These are phyloP conservation scores for Nannizziopsis arthrosporioides DNA, from an alignment of 2,329 filamentous ascomycete genomes.

Conservation along the genomic window DNA sequence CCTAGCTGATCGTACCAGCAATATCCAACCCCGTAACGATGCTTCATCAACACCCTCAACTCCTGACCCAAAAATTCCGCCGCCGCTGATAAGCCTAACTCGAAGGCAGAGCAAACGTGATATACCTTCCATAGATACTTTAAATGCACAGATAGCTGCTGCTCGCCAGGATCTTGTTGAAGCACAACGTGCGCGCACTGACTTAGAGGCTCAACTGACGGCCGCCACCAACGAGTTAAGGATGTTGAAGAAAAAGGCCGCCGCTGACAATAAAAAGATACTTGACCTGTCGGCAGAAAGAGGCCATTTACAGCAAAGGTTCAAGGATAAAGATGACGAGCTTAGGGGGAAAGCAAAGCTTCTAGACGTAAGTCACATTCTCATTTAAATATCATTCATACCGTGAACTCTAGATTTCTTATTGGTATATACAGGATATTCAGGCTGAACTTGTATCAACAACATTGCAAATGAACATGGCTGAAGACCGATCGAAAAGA, in stretches of 20 bases:
- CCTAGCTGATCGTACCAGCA: conserved; percentile 55
- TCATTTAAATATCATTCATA: neutral
- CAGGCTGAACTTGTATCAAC: conserved; percentile 88
- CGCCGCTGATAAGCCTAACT: conserved; percentile 38
- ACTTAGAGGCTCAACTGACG: conserved; percentile 54
- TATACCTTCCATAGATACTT: conserved; percentile 9
- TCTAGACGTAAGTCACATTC: conserved; percentile 48
- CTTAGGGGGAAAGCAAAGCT: conserved; percentile 71
- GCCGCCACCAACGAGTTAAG: conserved; percentile 53
- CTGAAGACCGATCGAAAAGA: conserved; percentile 61
- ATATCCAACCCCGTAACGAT: neutral
- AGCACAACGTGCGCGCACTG: conserved; percentile 61
- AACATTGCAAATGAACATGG: conserved; percentile 77
- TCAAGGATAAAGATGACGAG: conserved; percentile 78
- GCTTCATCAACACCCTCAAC: neutral
- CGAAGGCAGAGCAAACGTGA: conserved; percentile 13
- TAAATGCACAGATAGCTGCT: conserved; percentile 22
- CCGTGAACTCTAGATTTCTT: neutral
- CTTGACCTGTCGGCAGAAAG: conserved; percentile 52
- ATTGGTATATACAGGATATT: conserved; percentile 46
- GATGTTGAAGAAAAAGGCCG: conserved; percentile 48
- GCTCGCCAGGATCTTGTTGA: conserved; percentile 58
- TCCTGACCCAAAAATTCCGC: neutral
- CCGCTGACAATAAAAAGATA: conserved; percentile 51
- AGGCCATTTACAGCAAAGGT: conserved; percentile 49